A percentile compares a stretch with the other conserved stretches of the same genome.
Conservation (phyloP, 495 filamentous ascomycete species). For the Penicillium robsamsonii region DNA sequence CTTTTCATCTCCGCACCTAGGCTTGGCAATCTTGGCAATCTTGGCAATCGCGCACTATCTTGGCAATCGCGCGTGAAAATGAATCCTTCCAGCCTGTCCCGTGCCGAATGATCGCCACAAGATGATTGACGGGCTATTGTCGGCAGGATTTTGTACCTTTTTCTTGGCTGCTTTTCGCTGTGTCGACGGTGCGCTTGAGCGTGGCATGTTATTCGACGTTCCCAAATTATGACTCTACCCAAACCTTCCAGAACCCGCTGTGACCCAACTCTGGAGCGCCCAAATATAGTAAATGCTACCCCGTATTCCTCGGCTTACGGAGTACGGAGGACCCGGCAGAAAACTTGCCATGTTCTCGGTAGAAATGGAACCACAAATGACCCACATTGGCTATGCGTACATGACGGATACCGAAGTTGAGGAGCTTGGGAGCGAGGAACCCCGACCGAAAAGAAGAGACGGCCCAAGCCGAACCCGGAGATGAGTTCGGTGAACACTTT, state of each 20-base stretch:
- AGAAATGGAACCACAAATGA: background rate
- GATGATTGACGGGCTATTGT: slow-evolving; percentile 3
- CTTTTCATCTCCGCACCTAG: slow-evolving; percentile 3
- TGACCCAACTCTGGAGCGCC: background rate
- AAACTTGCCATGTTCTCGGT: background rate
- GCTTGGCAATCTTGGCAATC: background rate
- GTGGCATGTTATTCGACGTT: background rate
- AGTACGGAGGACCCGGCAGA: background rate
- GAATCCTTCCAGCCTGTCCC: background rate
- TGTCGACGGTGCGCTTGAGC: background rate
- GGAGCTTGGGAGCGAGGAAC: background rate
- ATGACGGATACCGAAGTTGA: background rate
- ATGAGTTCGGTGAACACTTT: slow-evolving; percentile 13
- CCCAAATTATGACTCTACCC: background rate
- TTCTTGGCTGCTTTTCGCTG: background rate
- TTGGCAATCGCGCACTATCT: background rate
- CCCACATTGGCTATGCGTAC: background rate
- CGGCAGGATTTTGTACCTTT: background rate
- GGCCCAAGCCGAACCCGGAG: background rate
- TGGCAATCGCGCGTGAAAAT: background rate
- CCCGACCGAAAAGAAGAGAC: background rate
- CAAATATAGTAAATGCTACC: slow-evolving; percentile 1
- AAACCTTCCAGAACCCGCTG: background rate
- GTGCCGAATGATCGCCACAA: background rate
- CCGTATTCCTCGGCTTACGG: background rate